These are phyloP conservation scores for Juglanconis juglandina DNA, from an alignment of 2,329 filamentous ascomycete genomes.

Conservation along the genomic window DNA sequence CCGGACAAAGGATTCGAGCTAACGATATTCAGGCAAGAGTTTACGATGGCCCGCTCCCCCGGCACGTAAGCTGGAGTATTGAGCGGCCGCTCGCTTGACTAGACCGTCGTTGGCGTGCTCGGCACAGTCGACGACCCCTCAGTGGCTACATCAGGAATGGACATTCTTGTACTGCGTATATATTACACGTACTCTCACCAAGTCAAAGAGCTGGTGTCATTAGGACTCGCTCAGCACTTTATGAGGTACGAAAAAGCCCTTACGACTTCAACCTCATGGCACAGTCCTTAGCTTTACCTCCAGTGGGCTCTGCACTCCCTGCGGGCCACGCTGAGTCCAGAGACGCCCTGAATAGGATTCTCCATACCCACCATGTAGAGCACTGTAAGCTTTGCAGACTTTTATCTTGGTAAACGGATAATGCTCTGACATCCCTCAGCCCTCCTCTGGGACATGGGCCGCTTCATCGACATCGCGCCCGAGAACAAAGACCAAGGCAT, in stretches of 20 bases:
- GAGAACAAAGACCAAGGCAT: not conserved
- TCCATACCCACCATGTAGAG: not conserved
- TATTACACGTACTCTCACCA: no score
- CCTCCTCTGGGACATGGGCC: not conserved
- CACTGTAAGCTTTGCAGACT: not conserved
- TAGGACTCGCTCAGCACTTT: no score
- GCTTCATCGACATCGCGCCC: not conserved
- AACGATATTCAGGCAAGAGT: no score
- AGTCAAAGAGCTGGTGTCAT: no score
- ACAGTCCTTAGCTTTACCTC: not conserved
- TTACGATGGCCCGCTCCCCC: no score
- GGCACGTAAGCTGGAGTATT: no score
- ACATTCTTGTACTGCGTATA: no score
- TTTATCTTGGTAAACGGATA: not conserved
- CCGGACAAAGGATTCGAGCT: no score
- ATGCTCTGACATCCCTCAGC: not conserved
- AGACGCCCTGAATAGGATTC: not conserved
- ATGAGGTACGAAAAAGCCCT: not conserved
- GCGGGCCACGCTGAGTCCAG: not conserved
- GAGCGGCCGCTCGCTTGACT: no score
- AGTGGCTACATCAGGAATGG: no score
- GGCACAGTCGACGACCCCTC: no score
- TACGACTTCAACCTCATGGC: not conserved
- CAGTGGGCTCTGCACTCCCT: not conserved
- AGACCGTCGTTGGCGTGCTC: no score